Evolutionary conservation across 257 asterid genomes (phyloP), one percentile per base, ranked within the genome.

Genomic region (Solanum microdontum): DNA sequence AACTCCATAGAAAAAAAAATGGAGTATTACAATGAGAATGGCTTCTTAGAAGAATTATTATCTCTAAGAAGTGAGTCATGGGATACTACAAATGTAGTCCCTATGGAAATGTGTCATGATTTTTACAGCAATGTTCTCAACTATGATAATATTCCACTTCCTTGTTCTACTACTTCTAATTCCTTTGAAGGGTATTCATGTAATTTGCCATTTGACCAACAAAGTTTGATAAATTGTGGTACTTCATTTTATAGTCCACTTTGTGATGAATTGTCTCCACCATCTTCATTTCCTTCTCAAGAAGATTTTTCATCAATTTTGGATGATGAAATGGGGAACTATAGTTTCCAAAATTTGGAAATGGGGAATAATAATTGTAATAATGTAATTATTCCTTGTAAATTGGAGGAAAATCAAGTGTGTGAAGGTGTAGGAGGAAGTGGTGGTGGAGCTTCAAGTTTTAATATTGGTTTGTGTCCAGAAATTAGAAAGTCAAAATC

Each of bases 31-130:
- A 87, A 88, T 34, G 91, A 91, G 28, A 84, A 90, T 48, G 87
- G 89, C 36, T 91, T 90, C 58, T 87, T 93, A 88, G 95, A 95
- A 83, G 98, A 93, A 77, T 69, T 94, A 33, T 28, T 92, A 30
- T 89, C 89, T 15, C 74, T 91, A 5, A 91, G 92, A 86, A 93
- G 84, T 62, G 89, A 90, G 7, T 87, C 92, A 17, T 87, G 86
- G 87, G 89, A 87, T 72, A 62, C 72, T 36, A 39, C 86, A 39
- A 37, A 11, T n/a, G 9, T 43, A 8, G 40, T 34, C 37, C 87
- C 93, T 8, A 48, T 58, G 60, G 90, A 88, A 84, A 36, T 85
- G 21, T 86, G 90, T 70, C 24, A 58, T 58, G 90, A 85, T 73
- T 89, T 88, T 36, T 84, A 90, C 84, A 89, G 84, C 69, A 90